Conservation (phyloP, 441 rosid species). For the Mallotus japonicus region DNA sequence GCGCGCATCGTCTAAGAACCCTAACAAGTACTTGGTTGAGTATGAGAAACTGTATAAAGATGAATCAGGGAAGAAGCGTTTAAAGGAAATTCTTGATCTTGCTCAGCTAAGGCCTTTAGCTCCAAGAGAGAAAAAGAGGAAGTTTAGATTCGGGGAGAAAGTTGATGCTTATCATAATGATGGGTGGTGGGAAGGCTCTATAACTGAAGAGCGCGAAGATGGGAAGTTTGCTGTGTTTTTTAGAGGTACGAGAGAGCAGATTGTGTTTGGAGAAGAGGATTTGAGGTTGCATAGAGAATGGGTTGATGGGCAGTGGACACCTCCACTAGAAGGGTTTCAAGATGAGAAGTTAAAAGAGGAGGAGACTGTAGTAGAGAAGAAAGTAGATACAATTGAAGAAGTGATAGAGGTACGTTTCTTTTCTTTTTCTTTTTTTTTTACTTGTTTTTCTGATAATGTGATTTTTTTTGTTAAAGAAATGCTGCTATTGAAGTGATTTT, state of each 20-base stretch:
- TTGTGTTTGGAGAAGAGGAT: conserved; percentile 40
- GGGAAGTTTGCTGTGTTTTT: conserved; percentile 65
- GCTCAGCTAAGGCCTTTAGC: conserved; percentile 58
- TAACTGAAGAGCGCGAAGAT: conserved; percentile 51
- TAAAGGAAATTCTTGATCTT: conserved; percentile 42
- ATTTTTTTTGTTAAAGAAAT: background rate
- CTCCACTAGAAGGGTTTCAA: conserved; percentile 40
- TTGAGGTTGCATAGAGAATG: conserved; percentile 75
- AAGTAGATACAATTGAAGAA: conserved; percentile 1
- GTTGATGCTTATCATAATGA: conserved; percentile 69
- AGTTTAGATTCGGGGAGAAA: conserved; percentile 46
- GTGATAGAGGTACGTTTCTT: background rate
- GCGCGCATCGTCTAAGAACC: conserved; percentile 29
- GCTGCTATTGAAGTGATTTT: background rate
- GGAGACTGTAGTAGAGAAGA: conserved; percentile 17
- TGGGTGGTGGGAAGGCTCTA: conserved; percentile 92
- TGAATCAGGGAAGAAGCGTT: conserved; percentile 41
- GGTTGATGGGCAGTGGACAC: conserved; percentile 62
- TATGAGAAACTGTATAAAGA: conserved; percentile 53
- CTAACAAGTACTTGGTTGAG: conserved; percentile 41
- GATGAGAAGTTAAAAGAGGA: conserved; percentile 26
- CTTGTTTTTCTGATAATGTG: background rate
- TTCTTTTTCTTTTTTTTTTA: background rate
- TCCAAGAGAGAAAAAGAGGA: conserved; percentile 50
- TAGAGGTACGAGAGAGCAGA: conserved; percentile 51